Evolutionary conservation across 2,329 filamentous ascomycete species (phyloP), one percentile per base, ranked within the genome.

Genomic region (Neofusicoccum cordaticola): DNA sequence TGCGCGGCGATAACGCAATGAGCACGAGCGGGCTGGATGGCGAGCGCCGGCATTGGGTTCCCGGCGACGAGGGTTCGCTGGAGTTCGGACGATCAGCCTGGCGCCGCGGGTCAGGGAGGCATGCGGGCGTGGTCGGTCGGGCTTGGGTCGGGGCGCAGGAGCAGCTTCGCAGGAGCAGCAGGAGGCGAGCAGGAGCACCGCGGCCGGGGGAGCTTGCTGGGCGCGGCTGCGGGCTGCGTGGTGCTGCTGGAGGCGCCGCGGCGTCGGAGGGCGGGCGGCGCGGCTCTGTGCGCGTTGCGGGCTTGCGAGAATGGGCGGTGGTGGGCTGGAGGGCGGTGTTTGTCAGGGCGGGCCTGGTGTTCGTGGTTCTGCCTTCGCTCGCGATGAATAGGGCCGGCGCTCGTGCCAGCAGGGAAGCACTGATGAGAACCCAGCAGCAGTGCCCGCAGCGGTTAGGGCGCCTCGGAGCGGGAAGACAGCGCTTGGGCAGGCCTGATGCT

Each of bases 31-130:
- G 61, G 35, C 13, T 31, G n/a, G 39, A 52, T 53, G 61, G 61
- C 61, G 61, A 63, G 61, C 48, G 48, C 48, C 48, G 39, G 61
- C 61, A 63, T 63, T 63, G 61, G 61, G 19, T 53, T 44, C 39
- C 48, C 22, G 56, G 15, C 52, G 52, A 39, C 37, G 52, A 44
- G 39, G 22, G 37, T 27, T 57, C 52, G 37, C 37, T 35, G 56
- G 41, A 34, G 41, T 45, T 41, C 41, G 60, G 47, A 62, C 37
- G 61, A 44, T 53, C 61, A 42, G 48, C 15, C 60, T 45, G 61
- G 39, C 35, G 48, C 48, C 48, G 48, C 27, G 17, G 61, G 61
- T 63, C 48, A 63, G 61, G 48, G 48, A 63, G 61, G 51, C 61
- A 63, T 56, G 50, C 61, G 61, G 48, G 48, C 61, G 48, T 53